These are phyloP conservation scores for Psidium guajava DNA, from an alignment of 345 rosid species.

Conservation along the genomic window DNA sequence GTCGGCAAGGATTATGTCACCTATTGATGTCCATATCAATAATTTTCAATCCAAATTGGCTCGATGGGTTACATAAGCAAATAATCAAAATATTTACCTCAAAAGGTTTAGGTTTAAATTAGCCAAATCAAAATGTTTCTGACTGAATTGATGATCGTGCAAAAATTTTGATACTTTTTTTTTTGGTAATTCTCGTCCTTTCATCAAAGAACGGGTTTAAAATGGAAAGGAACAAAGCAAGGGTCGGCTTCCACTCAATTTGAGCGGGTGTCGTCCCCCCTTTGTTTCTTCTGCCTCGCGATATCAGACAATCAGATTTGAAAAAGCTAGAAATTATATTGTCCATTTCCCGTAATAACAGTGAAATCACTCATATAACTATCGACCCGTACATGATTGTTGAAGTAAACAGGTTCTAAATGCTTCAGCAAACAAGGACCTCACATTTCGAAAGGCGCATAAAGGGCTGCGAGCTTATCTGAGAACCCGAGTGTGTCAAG, in stretches of 20 bases:
- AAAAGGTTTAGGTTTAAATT: no score
- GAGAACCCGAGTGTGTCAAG: conserved; percentile 32
- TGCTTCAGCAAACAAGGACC: not conserved
- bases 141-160: no score
- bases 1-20: not conserved
- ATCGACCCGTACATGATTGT: not conserved
- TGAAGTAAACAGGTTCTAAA: not conserved
- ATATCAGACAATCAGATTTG: no score
- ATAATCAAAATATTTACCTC: no score
- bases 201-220: not conserved
- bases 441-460: not conserved
- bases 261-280: not conserved
- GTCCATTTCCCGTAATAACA: not conserved
- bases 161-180: no score
- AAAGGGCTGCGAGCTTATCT: conserved; percentile 18
- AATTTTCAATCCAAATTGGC: no score
- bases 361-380: not conserved
- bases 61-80: no score
- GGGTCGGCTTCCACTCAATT: not conserved
- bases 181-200: not conserved
- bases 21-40: not conserved
- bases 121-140: no score
- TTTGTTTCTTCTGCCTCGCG: not conserved
- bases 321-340: not conserved
- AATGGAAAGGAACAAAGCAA: not conserved